These are phyloP conservation scores for Aspergillus sp. DNA, from an alignment of 2,329 filamentous ascomycete genomes.

Conservation along the genomic window DNA sequence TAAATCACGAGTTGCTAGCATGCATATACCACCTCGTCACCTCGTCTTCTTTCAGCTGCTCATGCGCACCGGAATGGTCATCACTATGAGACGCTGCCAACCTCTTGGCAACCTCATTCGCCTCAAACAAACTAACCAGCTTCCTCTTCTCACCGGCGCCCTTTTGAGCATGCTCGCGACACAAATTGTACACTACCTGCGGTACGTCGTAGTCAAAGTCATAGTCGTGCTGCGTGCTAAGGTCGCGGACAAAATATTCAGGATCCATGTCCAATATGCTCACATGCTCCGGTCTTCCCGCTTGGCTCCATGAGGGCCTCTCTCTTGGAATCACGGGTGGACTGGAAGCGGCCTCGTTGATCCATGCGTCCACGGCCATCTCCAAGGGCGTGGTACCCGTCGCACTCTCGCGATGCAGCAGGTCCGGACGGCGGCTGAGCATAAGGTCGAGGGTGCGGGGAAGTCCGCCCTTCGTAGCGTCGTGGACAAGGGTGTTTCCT, in stretches of 20 bases:
- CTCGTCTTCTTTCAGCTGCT: not conserved
- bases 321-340: constrained; percentile 6
- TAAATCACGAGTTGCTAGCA: not conserved
- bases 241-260: constrained; percentile 3
- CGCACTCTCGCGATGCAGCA: constrained; percentile 65
- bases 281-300: not conserved
- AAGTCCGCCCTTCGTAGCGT: constrained; percentile 37
- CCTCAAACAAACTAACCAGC: constrained; percentile 51
- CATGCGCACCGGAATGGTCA: not conserved
- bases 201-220: not conserved
- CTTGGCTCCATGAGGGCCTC: not conserved
- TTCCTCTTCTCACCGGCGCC: constrained; percentile 36
- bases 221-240: constrained; percentile 2
- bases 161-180: constrained; percentile 20
- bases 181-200: constrained; percentile 30
- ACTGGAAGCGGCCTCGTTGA: constrained; percentile 12
- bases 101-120: constrained; percentile 53
- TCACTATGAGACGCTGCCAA: constrained; percentile 23
- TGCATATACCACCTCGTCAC: constrained; percentile 4
- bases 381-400: constrained; percentile 67
- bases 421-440: constrained; percentile 48
- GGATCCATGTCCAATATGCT: constrained; percentile 1
- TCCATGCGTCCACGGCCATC: constrained; percentile 22
- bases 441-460: constrained; percentile 47
- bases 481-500: constrained; percentile 39